Conservation (phyloP, 2,329 filamentous ascomycete genomes). For the Botrytis aclada region DNA sequence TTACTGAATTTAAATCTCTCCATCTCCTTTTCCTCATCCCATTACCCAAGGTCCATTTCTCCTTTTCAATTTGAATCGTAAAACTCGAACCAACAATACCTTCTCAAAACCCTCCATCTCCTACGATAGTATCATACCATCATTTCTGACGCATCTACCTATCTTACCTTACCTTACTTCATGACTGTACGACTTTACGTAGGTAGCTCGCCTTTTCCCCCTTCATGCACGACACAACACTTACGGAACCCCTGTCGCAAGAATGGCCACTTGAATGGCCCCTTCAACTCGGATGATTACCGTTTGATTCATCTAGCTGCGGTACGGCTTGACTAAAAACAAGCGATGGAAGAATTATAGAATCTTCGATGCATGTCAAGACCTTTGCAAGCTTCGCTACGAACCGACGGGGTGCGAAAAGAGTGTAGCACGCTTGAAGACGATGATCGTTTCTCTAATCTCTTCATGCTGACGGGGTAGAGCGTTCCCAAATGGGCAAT, state of each 20-base stretch:
- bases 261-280: neutral
- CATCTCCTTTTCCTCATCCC: neutral
- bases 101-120: neutral
- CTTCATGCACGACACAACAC: slow-evolving; percentile 13
- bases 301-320: slow-evolving; percentile 11
- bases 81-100: neutral
- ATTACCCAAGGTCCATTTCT: neutral
- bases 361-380: slow-evolving; percentile 17
- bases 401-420: slow-evolving; percentile 1
- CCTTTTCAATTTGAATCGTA: neutral
- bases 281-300: slow-evolving; percentile 4
- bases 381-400: slow-evolving; percentile 2
- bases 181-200: neutral
- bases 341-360: slow-evolving; percentile 26
- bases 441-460: slow-evolving; percentile 4
- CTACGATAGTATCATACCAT: neutral
- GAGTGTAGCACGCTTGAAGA: neutral
- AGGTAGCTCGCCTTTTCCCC: slow-evolving; percentile 7
- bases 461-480: neutral
- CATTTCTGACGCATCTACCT: neutral
- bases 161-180: neutral
- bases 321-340: slow-evolving; percentile 17
- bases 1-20: neutral
- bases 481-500: neutral
- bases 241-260: neutral